These are phyloP conservation scores for Ramalina peruviana DNA, from an alignment of 495 filamentous ascomycete genomes.

Conservation along the genomic window DNA sequence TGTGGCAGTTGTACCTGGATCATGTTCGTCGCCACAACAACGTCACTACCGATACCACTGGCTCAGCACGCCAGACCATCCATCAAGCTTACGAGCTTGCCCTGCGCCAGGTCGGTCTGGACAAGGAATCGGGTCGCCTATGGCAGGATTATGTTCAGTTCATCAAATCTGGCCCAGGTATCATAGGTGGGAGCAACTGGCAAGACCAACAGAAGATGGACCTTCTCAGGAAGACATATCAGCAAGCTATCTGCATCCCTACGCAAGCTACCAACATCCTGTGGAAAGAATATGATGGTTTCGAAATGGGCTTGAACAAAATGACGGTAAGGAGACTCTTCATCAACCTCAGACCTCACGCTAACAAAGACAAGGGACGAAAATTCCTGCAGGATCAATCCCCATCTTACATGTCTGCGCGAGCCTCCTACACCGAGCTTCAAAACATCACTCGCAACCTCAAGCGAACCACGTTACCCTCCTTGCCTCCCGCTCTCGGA, in stretches of 20 bases:
- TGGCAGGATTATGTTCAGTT: constrained; percentile 93
- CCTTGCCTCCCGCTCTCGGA: constrained; percentile 66
- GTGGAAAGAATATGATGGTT: constrained; percentile 96
- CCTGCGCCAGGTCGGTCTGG: constrained; percentile 74
- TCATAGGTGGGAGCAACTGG: constrained; percentile 73
- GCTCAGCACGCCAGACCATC: constrained; percentile 59
- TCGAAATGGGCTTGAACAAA: constrained; percentile 88
- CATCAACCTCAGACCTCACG: constrained; percentile 1
- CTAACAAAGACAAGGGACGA: constrained; percentile 46
- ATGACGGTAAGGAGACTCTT: constrained; percentile 43
- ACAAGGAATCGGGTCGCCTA: constrained; percentile 78
- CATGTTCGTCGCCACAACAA: constrained; percentile 88
- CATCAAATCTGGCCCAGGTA: constrained; percentile 71
- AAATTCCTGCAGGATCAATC: constrained; percentile 89
- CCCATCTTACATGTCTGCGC: constrained; percentile 83
- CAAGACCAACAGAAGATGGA: constrained; percentile 98
- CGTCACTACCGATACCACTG: constrained; percentile 62
- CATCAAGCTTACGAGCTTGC: constrained; percentile 81
- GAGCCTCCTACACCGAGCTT: constrained; percentile 67
- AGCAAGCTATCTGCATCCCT: constrained; percentile 72
- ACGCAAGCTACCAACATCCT: constrained; percentile 63
- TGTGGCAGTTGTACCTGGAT: constrained; percentile 90
- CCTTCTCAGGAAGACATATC: constrained; percentile 74
- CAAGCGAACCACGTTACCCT: constrained; percentile 60
- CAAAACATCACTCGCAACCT: constrained; percentile 74